A percentile compares a stretch with the other conserved stretches of the same genome.
Conservation (phyloP, 352 stramenopile genomes). For the Pythium biforme region DNA sequence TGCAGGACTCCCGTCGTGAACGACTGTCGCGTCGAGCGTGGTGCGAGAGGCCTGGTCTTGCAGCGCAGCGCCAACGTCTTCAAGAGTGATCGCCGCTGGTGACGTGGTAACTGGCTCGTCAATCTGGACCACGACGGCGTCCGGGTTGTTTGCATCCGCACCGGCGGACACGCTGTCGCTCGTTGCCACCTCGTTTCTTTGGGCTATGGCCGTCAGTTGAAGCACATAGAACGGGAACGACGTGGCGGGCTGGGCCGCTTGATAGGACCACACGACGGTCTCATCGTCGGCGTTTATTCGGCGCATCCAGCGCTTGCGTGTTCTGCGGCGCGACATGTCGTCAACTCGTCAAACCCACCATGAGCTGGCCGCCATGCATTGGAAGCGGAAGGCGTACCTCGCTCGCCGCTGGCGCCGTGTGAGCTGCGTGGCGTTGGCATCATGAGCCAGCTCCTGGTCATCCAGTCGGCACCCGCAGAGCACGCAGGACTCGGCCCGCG, state of each 20-base stretch:
- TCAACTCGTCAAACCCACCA: constrained; percentile 1
- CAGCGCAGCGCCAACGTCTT: not conserved
- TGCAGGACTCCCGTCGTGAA: not conserved
- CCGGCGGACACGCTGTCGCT: no score
- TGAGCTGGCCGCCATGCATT: no score
- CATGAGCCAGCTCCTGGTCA: not conserved
- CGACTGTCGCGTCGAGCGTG: not conserved
- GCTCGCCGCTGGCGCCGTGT: constrained; percentile 16
- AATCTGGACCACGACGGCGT: not conserved
- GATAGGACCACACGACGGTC: constrained; percentile 1
- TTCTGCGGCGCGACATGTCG: not conserved
- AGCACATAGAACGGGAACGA: not conserved
- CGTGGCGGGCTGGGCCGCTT: not conserved
- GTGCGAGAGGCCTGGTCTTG: not conserved
- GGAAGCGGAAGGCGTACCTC: no score
- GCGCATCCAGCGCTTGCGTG: constrained; percentile 11
- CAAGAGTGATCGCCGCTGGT: not conserved
- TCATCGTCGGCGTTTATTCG: constrained; percentile 1
- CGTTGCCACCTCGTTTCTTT: not conserved
- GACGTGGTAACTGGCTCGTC: not conserved
- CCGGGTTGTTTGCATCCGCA: no score
- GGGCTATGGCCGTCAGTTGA: not conserved
- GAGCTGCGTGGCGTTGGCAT: not conserved
- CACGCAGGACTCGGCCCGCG: constrained; percentile 12
- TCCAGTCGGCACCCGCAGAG: constrained; percentile 4